Percentiles rank a stretch among this genome's conserved stretches.
These are phyloP conservation scores for Manihot esculenta DNA, from an alignment of 441 rosid species.

Conservation along the genomic window DNA sequence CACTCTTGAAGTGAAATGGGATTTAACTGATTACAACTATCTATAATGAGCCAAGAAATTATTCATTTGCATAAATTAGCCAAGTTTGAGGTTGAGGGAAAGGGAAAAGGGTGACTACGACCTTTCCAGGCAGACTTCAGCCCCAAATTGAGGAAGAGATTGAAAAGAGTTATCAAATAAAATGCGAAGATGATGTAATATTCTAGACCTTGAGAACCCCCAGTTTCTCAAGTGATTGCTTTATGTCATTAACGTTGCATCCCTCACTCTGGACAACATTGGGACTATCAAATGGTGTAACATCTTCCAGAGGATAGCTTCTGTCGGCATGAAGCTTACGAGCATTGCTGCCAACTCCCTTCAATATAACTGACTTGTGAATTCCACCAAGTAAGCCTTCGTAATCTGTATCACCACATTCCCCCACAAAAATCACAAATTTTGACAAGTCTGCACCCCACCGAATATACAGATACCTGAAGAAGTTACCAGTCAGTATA, in stretches of 20 bases:
- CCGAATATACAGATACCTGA: conserved; percentile 75
- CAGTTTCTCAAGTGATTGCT: conserved; percentile 46
- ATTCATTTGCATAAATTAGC: too few species aligned
- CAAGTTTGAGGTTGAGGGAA: too few species aligned
- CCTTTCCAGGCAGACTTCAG: background rate
- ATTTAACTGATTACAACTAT: too few species aligned
- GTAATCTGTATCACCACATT: conserved; percentile 88
- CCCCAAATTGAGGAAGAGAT: background rate
- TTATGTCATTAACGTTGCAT: conserved; percentile 35
- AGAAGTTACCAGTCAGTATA: conserved; percentile 15
- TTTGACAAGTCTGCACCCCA: conserved; percentile 84
- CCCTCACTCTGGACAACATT: conserved; percentile 42
- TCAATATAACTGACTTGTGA: conserved; percentile 68
- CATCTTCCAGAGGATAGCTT: conserved; percentile 64
- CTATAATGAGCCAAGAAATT: too few species aligned
- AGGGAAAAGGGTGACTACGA: too few species aligned
- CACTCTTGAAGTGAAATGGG: too few species aligned
- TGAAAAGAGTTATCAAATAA: background rate
- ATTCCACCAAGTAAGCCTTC: conserved; percentile 83
- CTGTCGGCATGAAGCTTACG: conserved; percentile 54
- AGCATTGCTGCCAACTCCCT: conserved; percentile 50
- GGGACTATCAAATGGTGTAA: conserved; percentile 51
- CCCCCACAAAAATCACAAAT: conserved; percentile 85
- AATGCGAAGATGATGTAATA: background rate
- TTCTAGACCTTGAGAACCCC: conserved; percentile 35